Base-by-base conservation (phyloP, 345 rosid species). In the Atalantia buxifolia region DNA sequence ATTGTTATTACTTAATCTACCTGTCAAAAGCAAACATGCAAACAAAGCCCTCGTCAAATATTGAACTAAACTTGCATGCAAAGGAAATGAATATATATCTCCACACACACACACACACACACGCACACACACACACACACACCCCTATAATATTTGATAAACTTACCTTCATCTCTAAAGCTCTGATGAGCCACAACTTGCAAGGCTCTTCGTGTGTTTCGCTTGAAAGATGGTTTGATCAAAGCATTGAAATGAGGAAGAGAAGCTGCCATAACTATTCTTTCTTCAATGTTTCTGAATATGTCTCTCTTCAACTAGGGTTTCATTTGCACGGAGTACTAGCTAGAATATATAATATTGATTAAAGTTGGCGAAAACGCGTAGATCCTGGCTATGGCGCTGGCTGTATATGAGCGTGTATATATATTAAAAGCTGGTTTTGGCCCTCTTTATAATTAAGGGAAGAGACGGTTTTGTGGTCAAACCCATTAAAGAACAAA, bases 121-220 rank as follows among this genome's bases (percentile, higher is more conserved):
- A 31, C 35, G 5, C 35, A 5, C n/a, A n/a, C n/a, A n/a, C n/a
- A n/a, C n/a, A n/a, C n/a, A n/a, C n/a, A n/a, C n/a, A n/a, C n/a
- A n/a, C 30, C 30, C 36, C 36, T 5, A 35, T 4, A 10, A 28
- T 24, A 42, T 19, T 7, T 22, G 9, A 31, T 3, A 45, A 40
- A 2, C 30, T 67, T 71, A 86, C 89, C 89, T 86, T 83, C 87
- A 42, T 86, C 89, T 74, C 79, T 71, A 30, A 35, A 67, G 57
- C 81, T 71, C 38, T 79, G 86, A 31, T 79, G 84, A 31, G 84
- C 86, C 77, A 75, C 69, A 50, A 86, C 74, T 60, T 71, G 83
- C 68, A 76, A 24, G 42, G 63, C 22, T 38, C 48, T 80, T 48
- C 9, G 24, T 35, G 31, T 7, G 24, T 45, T 55, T n/a, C 69